Base-by-base conservation (phyloP, 768 basidiomycete genomes). In the Amanita subjunquillea region DNA sequence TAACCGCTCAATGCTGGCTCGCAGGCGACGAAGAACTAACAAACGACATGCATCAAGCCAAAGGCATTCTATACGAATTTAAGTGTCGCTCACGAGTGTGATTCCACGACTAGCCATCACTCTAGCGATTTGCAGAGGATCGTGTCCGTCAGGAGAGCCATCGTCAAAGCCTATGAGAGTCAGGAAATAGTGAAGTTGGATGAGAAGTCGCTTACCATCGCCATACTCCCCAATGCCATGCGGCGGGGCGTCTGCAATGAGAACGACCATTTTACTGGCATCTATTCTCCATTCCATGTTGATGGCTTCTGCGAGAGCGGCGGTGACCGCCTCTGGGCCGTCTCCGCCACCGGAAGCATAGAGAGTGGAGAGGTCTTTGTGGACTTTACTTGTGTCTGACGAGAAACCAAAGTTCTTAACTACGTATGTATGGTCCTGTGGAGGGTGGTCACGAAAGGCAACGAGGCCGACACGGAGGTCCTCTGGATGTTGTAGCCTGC, bases 211-310 rank as follows among this genome's bases (percentile, higher is more conserved):
- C 77, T 59, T 59, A 91, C 92, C 93, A 70, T 97, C 95, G 15
- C 94, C 95, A 57, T 91, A 91, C 66, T 97, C 94, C 54, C 94
- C 94, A 62, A 97, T 91, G 2, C 94, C 95, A 70, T 98, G 95
- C 13, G 94, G 92, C 36, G 95, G 95, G 0, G 95, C 95, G 74
- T 98, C 95, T 15, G 95, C 93, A 61, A 97, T 93, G 60, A 97
- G 78, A 4, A 98, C 92, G 48, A 92, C 78, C 91, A 98, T 97
- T 74, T 91, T 97, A 64, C 86, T 90, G 25, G 95, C 88, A 43
- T 78, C 68, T 46, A 77, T 74, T 60, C 95, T 76, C 95, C 95
- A 98, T 9, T 91, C 86, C 83, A 98, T 87, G 50, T 83, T 80
- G 61, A 93, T 60, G 7, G 85, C 85, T 63, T 94, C 93, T 1